Conservation (phyloP, 805 yeast genomes). For the Deakozyma indianensis region DNA sequence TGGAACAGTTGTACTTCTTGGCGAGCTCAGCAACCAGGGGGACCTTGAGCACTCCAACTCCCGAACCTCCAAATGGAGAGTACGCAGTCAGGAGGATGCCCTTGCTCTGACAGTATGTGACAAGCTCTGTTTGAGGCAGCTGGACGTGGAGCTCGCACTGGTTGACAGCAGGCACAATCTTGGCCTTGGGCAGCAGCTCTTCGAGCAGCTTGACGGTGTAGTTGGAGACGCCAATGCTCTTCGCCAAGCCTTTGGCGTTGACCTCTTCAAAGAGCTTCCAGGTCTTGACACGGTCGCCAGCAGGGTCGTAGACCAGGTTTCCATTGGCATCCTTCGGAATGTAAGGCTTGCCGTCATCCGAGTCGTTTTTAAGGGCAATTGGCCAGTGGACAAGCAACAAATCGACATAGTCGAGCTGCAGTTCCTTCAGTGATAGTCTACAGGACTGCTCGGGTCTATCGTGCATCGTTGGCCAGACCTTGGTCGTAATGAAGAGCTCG, state of each 20-base stretch:
- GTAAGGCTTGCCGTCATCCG: conserved; percentile 9
- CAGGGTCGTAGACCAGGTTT: neutral
- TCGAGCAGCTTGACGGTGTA: conserved; percentile 39
- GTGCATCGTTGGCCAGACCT: conserved; percentile 36
- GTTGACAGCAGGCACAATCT: conserved; percentile 41
- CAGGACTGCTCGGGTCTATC: conserved; percentile 32
- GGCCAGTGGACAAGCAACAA: conserved; percentile 62
- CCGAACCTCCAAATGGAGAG: conserved; percentile 32
- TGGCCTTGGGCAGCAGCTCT: conserved; percentile 34
- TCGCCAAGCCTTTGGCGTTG: conserved; percentile 34
- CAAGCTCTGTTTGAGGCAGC: conserved; percentile 40
- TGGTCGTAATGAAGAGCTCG: conserved; percentile 49
- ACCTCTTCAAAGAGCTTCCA: conserved; percentile 53
- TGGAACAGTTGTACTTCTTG: conserved; percentile 31
- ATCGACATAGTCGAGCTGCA: conserved; percentile 49
- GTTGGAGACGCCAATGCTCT: conserved; percentile 63
- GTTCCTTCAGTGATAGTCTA: conserved; percentile 33
- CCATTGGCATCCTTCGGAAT: neutral
- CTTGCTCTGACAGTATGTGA: conserved; percentile 30
- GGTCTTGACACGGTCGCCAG: conserved; percentile 34
- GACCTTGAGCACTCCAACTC: conserved; percentile 22
- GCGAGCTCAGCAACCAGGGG: conserved; percentile 46
- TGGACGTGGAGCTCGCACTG: conserved; percentile 57
- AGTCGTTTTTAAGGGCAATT: conserved; percentile 21
- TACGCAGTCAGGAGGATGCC: conserved; percentile 45